Evolutionary conservation across 2,329 filamentous ascomycete species (phyloP).

Genomic region (Xylaria sp.): DNA sequence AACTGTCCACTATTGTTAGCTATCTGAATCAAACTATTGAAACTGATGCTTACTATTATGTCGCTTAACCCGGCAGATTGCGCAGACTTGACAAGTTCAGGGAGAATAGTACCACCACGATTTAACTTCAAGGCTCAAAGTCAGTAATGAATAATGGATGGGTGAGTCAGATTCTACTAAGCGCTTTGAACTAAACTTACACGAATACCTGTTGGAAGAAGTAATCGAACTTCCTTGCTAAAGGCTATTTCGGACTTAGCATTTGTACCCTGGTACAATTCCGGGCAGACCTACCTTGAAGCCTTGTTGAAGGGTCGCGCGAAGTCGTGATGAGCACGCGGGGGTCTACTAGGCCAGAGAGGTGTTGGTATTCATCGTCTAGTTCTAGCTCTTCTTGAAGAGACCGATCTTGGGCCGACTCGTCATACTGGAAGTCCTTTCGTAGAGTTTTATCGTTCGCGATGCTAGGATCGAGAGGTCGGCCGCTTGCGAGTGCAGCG

Average conservation of each 20-base stretch:
- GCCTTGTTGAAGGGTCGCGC: slow-evolving; percentile 80
- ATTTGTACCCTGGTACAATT: neutral
- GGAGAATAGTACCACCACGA: slow-evolving; percentile 85
- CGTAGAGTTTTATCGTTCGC: slow-evolving; percentile 85
- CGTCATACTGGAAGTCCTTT: slow-evolving; percentile 92
- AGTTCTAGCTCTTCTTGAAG: slow-evolving; percentile 73
- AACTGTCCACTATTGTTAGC: slow-evolving; percentile 47
- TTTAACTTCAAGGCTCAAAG: slow-evolving; percentile 75
- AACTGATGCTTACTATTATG: slow-evolving; percentile 57
- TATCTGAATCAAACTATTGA: neutral
- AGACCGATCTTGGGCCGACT: slow-evolving; percentile 72
- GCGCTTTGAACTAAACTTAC: slow-evolving; percentile 8
- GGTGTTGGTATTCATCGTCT: slow-evolving; percentile 87
- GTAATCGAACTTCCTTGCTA: slow-evolving; percentile 84
- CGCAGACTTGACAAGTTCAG: slow-evolving; percentile 82
- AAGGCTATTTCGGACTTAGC: slow-evolving; percentile 54
- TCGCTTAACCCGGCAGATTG: slow-evolving; percentile 82
- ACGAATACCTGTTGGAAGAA: slow-evolving; percentile 83
- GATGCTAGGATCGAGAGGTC: slow-evolving; percentile 79
- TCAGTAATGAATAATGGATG: too few species aligned
- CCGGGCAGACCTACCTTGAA: slow-evolving; percentile 46
- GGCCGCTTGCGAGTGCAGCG: slow-evolving; percentile 85
- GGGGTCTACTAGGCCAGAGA: slow-evolving; percentile 91
- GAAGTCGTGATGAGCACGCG: slow-evolving; percentile 90
- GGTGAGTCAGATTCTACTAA: too few species aligned